Evolutionary conservation across 2,329 filamentous ascomycete species (phyloP).

Genomic region (Scedosporium dehoogii): DNA sequence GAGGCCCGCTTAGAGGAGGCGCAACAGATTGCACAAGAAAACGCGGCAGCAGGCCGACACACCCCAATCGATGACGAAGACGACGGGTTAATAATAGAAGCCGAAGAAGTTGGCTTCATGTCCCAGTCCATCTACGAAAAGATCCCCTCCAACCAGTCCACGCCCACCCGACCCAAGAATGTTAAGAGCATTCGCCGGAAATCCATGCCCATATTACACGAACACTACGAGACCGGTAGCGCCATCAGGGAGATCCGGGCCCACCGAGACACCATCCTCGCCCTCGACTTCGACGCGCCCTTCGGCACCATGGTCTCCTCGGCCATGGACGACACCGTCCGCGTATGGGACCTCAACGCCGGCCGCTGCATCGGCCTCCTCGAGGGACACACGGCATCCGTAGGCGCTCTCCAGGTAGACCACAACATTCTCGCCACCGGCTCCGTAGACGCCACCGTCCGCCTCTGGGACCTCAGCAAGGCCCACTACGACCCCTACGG

Average conservation of each 20-base stretch:
- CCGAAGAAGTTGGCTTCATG: slow-evolving; percentile 64
- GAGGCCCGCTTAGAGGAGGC: slow-evolving; percentile 53
- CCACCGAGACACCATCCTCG: slow-evolving; percentile 79
- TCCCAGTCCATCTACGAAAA: slow-evolving; percentile 97
- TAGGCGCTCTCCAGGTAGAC: slow-evolving; percentile 84
- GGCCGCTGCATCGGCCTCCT: slow-evolving; percentile 85
- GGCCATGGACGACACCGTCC: slow-evolving; percentile 83
- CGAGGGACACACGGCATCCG: slow-evolving; percentile 90
- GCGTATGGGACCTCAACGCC: slow-evolving; percentile 93
- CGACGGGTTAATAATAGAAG: slow-evolving; percentile 37
- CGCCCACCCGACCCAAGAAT: slow-evolving; percentile 40
- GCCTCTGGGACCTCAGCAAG: slow-evolving; percentile 87
- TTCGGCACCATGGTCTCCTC: slow-evolving; percentile 93
- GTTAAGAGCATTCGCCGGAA: slow-evolving; percentile 55
- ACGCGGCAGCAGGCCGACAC: slow-evolving; percentile 40
- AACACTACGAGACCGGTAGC: slow-evolving; percentile 85
- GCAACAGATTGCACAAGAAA: slow-evolving; percentile 48
- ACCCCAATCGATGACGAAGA: slow-evolving; percentile 43
- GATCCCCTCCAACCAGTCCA: slow-evolving; percentile 51
- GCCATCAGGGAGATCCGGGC: slow-evolving; percentile 81
- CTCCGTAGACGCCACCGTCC: slow-evolving; percentile 87
- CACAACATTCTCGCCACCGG: slow-evolving; percentile 94
- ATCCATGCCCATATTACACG: slow-evolving; percentile 91
- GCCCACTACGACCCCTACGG: slow-evolving; percentile 71
- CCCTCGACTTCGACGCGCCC: slow-evolving; percentile 92